Conservation (phyloP, 441 rosid species). For the Flueggea neowawraea region DNA sequence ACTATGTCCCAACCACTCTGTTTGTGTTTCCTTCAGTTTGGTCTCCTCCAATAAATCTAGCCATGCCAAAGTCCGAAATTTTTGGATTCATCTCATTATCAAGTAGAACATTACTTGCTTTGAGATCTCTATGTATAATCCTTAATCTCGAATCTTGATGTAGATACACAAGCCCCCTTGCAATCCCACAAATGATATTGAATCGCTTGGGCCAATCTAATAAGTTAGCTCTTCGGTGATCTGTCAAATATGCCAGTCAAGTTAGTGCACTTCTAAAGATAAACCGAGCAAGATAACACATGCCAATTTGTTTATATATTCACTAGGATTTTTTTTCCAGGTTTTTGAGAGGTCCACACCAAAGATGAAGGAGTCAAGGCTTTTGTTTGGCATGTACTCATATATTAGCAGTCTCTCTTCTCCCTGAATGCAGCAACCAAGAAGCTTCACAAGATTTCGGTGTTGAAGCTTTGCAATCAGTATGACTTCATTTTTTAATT, state of each 20-base stretch:
- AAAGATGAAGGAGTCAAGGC: conserved; percentile 41
- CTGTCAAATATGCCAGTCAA: conserved; percentile 6
- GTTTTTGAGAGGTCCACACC: conserved; percentile 7
- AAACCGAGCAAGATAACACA: not conserved
- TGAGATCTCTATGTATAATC: conserved; percentile 46
- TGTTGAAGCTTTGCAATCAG: conserved; percentile 43
- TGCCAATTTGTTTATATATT: not conserved
- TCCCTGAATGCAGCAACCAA: conserved; percentile 34
- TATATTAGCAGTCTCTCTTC: conserved; percentile 42
- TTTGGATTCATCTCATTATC: conserved; percentile 25
- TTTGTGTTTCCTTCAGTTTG: conserved; percentile 19
- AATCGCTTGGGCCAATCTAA: conserved; percentile 16
- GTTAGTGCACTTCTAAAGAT: not conserved
- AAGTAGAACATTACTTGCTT: conserved; percentile 32
- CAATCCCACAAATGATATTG: conserved; percentile 36
- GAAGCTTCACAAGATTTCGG: conserved; percentile 36
- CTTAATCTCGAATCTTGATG: conserved; percentile 50
- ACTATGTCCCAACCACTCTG: conserved; percentile 49
- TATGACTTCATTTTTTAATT: conserved; percentile 40
- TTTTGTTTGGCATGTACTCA: conserved; percentile 39
- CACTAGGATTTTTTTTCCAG: not conserved
- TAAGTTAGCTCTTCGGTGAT: conserved; percentile 4
- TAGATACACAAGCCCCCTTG: conserved; percentile 45
- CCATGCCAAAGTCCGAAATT: conserved; percentile 31
- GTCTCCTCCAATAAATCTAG: conserved; percentile 23